Evolutionary conservation across 345 rosid species (phyloP), one percentile per base, ranked within the genome.

Genomic region (Brassica juncea): DNA sequence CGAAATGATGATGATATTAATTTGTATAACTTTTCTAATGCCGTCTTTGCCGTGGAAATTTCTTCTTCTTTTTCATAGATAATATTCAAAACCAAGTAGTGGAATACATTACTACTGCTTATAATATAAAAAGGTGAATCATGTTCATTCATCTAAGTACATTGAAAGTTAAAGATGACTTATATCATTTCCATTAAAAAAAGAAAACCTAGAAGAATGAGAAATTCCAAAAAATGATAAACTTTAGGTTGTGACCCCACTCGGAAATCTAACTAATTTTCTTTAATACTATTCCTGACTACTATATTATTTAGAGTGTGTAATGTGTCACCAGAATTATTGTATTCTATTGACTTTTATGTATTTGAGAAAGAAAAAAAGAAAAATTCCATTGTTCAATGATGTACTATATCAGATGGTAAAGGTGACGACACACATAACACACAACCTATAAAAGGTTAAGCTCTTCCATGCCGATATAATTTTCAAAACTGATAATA

Each of bases 311-410:
- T 78, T 72, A 68, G 54, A 57, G 28, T 72, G 82, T 66, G 72
- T 61, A 42, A 72, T 79, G 73, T 72, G 81, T 72, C 81, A 78
- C 72, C 75, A 31, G 2, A 52, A 32, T n/a, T 77, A 44, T 47
- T 65, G 68, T 55, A 57, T 66, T 57, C 72, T 62, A 30, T 62
- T 62, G 66, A 71, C 81, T 58, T 78, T 66, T 66, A 12, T 42
- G 54, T 23, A 58, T 76, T 58, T 47, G 69, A 63, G 2, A 47
- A 52, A 32, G 31, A 16, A 59, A 42, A 52, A 6, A 52, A 52
- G 7, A 9, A 42, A 34, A 37, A 23, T 37, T 5, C 2, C 4
- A 71, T 37, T 63, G 34, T 77, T 31, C 31, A 49, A 31, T 59
- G 6, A 15, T 28, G 31, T 68, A 69, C 61, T 39, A 44, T 31